Evolutionary conservation across 176 grass and related monocot species (phyloP), one percentile per base, ranked within the genome.

Genomic region (Urochloa ruziziensis): DNA sequence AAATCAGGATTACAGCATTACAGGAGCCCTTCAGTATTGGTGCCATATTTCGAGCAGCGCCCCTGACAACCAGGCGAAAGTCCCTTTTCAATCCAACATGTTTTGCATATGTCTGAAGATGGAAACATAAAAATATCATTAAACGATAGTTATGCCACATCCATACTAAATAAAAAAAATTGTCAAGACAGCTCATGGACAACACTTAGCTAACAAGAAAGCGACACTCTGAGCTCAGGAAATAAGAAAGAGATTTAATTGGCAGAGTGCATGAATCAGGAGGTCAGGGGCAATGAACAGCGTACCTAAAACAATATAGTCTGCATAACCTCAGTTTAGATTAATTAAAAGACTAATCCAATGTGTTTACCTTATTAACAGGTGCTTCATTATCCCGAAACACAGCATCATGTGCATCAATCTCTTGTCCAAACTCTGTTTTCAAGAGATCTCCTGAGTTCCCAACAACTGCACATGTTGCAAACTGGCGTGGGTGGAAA

Each of bases 381-480:
- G 96, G 96, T 78, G 96, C 96, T 30, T 98, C 96, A 42, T 98
- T 98, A 49, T 98, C 96, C n/a, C 93, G 85, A 89, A 98, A 94
- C 37, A 98, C 91, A 65, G 96, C 96, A 75, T 98, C 96, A 90
- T 95, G 96, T 2, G 85, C 89, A 80, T 98, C 96, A 85, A 98
- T 95, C 67, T 98, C 96, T 88, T 74, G 80, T 75, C 96, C 96
- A 83, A 98, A 98, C 64, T 98, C 96, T 30, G 96, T 98, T 84
- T 98, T 94, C 54, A 98, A 87, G 74, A 98, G 89, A 89, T 98
- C 96, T 43, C 93, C 93, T 34, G 96, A 98, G 83, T 98, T 98
- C 52, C 96, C 96, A 89, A 98, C 93, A 79, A 98, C 91, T 43
- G 96, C 96, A 81, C 93, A 98, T 51, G 89, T 94, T 11, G 75